Percentiles rank a stretch among this genome's conserved stretches.
These are phyloP conservation scores for Pleoardoris graminearum DNA, from an alignment of 2,329 filamentous ascomycete genomes.

Conservation along the genomic window DNA sequence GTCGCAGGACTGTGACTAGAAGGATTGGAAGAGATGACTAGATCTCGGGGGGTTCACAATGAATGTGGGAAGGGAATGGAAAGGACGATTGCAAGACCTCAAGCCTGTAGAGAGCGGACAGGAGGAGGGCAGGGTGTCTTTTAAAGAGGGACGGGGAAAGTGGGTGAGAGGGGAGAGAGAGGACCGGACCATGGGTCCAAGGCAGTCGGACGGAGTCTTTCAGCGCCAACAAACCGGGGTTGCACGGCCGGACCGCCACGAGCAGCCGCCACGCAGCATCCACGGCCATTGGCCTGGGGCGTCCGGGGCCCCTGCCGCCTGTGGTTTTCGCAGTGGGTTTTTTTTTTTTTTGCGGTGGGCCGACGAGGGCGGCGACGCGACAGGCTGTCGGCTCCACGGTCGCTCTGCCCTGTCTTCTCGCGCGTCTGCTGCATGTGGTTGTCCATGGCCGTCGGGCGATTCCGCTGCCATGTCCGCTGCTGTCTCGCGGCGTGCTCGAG, in stretches of 20 bases:
- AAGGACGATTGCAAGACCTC: slow-evolving; percentile 39
- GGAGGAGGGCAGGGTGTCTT: slow-evolving; percentile 25
- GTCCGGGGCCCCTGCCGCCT: background rate
- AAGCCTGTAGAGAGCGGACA: slow-evolving; percentile 47
- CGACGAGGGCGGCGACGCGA: background rate
- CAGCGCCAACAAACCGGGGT: slow-evolving; percentile 6
- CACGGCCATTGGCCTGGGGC: background rate
- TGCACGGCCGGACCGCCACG: background rate
- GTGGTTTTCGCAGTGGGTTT: no score
- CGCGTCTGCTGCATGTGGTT: background rate
- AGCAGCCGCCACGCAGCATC: slow-evolving; percentile 2
- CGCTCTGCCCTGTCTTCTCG: background rate
- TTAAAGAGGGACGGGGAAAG: slow-evolving; percentile 26
- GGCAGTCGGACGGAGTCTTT: slow-evolving; percentile 14
- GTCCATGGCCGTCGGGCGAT: background rate
- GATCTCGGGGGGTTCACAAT: slow-evolving; percentile 33
- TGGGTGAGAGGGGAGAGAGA: slow-evolving; percentile 11
- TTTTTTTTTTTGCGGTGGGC: background rate
- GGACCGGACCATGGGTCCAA: background rate
- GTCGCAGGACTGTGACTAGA: slow-evolving; percentile 29
- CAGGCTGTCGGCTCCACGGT: no score
- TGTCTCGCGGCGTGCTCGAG: background rate
- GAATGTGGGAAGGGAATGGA: slow-evolving; percentile 32
- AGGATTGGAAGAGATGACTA: slow-evolving; percentile 40
- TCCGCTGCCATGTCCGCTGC: background rate